Evolutionary conservation across 306 rosid species (phyloP).

Genomic region (Lotus japonicus): DNA sequence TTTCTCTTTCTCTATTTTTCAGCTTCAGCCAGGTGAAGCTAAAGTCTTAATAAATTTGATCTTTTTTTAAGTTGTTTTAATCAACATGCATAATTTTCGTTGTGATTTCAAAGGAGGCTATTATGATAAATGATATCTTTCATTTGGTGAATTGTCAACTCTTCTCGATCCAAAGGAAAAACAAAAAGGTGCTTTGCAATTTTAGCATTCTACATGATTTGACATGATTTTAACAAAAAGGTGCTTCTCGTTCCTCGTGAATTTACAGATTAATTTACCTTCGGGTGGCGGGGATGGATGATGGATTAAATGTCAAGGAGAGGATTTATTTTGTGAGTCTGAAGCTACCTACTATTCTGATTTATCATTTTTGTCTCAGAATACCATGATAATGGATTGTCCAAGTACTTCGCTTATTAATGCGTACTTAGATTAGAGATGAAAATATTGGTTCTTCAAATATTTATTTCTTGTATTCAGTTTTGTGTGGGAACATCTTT

Average conservation of each 20-base stretch:
- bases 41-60: not conserved
- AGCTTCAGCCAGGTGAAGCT: not conserved
- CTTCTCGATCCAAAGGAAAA: not conserved
- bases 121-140: not conserved
- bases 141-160: conserved; percentile 11
- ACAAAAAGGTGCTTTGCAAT: not conserved
- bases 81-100: not conserved
- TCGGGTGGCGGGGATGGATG: conserved; percentile 91
- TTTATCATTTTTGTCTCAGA: conserved; percentile 16
- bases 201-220: conserved; percentile 5
- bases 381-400: conserved; percentile 15
- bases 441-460: not conserved
- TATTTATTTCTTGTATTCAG: conserved; percentile 8
- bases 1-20: not conserved
- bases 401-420: conserved; percentile 4
- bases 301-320: conserved; percentile 78
- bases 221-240: too few relatives aligned
- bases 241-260: conserved; percentile 19
- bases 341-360: not conserved
- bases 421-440: not conserved
- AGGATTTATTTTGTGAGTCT: conserved; percentile 79
- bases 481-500: not conserved
- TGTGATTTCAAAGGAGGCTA: not conserved
- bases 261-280: conserved; percentile 81
- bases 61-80: not conserved